phyloP scores from a whole-genome alignment of 129 eudicot genomes.

The Deinandra increscens region DNA sequence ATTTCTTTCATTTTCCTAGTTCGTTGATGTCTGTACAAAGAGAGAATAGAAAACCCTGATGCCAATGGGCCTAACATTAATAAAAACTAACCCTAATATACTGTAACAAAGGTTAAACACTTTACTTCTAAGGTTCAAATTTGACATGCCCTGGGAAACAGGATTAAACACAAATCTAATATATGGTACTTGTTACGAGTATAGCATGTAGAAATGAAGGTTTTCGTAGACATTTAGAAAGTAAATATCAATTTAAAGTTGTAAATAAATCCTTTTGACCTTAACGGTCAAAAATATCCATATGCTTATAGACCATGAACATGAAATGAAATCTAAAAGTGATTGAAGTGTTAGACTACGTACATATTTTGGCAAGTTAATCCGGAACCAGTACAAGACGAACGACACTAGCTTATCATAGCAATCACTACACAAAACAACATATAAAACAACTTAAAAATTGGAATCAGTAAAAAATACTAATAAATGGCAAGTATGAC shows the following conservation, averaged over 20 bases:
- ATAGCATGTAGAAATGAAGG: neutral
- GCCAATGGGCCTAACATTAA: neutral
- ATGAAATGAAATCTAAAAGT: neutral
- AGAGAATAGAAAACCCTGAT: neutral
- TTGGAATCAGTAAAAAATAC: neutral
- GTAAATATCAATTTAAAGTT: neutral
- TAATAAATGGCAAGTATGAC: neutral
- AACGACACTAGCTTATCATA: conserved; percentile 72
- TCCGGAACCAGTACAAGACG: conserved; percentile 87
- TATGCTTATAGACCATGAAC: neutral
- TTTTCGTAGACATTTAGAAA: neutral
- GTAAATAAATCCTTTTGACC: neutral
- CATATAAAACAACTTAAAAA: conserved; percentile 1
- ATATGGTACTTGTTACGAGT: conserved; percentile 3
- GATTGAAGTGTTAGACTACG: conserved; percentile 27
- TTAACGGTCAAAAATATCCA: neutral
- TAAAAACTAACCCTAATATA: neutral
- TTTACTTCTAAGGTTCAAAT: neutral
- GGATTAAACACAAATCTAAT: neutral
- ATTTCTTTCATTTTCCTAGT: too few relatives aligned
- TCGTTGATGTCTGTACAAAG: too few relatives aligned
- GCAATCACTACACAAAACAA: conserved; percentile 66
- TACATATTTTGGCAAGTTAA: conserved; percentile 73
- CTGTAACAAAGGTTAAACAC: neutral
- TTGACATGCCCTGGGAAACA: neutral